Evolutionary conservation across 768 basidiomycete species (phyloP).

Genomic region (Suillus americanus): DNA sequence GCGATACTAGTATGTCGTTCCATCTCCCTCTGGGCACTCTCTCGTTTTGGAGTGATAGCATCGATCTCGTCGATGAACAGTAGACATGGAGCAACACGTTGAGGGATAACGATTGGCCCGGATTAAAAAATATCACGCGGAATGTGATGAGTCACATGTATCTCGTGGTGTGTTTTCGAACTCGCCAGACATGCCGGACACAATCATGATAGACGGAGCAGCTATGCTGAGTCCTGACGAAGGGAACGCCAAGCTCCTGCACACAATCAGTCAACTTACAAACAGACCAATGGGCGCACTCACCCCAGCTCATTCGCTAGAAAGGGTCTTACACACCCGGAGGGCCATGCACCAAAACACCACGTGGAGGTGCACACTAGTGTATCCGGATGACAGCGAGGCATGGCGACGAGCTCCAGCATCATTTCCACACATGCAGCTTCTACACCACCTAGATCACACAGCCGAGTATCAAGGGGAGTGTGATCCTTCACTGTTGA

Average conservation of each 20-base stretch:
- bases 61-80: too few relatives aligned
- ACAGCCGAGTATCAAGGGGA: constrained; percentile 73
- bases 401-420: constrained; percentile 95
- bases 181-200: constrained; percentile 98
- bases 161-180: constrained; percentile 95
- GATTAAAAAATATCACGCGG: too few relatives aligned
- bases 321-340: constrained; percentile 95
- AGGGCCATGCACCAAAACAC: constrained; percentile 92
- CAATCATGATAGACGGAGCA: constrained; percentile 92
- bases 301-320: constrained; percentile 94
- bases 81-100: too few relatives aligned
- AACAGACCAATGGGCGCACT: constrained; percentile 24
- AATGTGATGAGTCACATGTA: constrained; percentile 54
- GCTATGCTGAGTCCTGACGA: constrained; percentile 85
- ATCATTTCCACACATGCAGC: constrained; percentile 73
- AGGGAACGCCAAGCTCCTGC: constrained; percentile 89
- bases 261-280: not conserved
- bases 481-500: constrained; percentile 46
- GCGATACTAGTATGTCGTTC: too few relatives aligned
- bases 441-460: constrained; percentile 90
- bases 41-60: too few relatives aligned
- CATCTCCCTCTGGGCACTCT: too few relatives aligned
- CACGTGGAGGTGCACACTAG: constrained; percentile 75
- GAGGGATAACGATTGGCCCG: too few relatives aligned
- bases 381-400: constrained; percentile 82